These are phyloP conservation scores for Starmerella floricola DNA, from an alignment of 805 yeast species.

Conservation along the genomic window DNA sequence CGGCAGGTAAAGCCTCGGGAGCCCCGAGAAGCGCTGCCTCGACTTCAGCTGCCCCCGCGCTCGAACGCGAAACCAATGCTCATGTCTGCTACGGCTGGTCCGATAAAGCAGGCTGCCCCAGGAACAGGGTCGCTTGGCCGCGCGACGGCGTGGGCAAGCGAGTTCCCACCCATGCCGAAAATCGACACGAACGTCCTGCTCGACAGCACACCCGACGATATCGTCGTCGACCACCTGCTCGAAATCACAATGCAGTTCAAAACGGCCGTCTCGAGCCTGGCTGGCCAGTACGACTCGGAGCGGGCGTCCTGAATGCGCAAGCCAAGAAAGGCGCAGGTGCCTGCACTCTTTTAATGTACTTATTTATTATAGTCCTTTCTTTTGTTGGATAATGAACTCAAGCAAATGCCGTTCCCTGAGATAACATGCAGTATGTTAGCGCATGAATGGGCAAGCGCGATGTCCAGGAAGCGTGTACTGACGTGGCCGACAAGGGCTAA, in stretches of 20 bases:
- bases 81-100: conserved; percentile 13
- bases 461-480: too few relatives aligned
- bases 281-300: conserved; percentile 8
- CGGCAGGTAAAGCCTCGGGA: background rate
- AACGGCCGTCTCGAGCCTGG: conserved; percentile 17
- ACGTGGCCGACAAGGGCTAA: too few relatives aligned
- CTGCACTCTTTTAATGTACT: too few relatives aligned
- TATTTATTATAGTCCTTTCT: too few relatives aligned
- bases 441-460: too few relatives aligned
- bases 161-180: conserved; percentile 27
- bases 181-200: conserved; percentile 29
- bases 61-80: conserved; percentile 1
- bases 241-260: conserved; percentile 27
- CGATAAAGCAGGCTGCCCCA: conserved; percentile 1
- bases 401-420: too few relatives aligned
- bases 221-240: conserved; percentile 27
- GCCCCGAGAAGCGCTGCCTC: conserved; percentile 8
- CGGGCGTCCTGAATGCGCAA: background rate
- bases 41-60: conserved; percentile 16
- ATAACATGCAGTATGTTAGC: too few relatives aligned
- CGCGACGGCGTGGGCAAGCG: conserved; percentile 5
- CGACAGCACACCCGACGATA: conserved; percentile 30
- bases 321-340: background rate
- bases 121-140: background rate
- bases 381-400: too few relatives aligned